phyloP scores from a whole-genome alignment of 2,329 filamentous ascomycete genomes.

The Coniochaeta prunicola region DNA sequence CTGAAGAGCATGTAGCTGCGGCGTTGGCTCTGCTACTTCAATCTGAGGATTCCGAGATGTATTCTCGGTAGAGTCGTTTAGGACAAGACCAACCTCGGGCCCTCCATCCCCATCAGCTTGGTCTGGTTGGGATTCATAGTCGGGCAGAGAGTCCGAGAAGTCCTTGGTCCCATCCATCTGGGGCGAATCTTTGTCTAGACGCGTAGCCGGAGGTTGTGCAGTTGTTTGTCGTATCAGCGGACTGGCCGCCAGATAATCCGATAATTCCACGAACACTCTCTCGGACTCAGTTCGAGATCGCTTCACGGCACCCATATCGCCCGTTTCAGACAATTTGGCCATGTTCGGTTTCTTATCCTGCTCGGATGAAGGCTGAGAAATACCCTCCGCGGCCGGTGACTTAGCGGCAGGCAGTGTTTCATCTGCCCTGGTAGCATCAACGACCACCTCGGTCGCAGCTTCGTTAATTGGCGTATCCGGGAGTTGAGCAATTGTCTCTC shows the following conservation, averaged over 20 bases:
- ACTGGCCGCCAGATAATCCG: not conserved
- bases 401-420: not conserved
- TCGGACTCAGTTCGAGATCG: not conserved
- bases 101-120: not conserved
- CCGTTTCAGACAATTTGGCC: not conserved
- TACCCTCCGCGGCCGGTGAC: not conserved
- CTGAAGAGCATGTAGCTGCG: not conserved
- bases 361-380: not conserved
- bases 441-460: not conserved
- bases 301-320: not conserved
- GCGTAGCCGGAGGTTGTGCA: not conserved
- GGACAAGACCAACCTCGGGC: not conserved
- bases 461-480: not conserved
- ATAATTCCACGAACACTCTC: not conserved
- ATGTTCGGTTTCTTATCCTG: not conserved
- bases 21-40: not conserved
- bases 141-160: not conserved
- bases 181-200: not conserved
- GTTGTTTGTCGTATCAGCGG: not conserved
- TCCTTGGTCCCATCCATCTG: not conserved
- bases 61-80: not conserved
- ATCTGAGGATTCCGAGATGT: not conserved
- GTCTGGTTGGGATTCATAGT: not conserved
- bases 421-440: not conserved
- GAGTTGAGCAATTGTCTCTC: not conserved